Conservation (phyloP, 768 basidiomycete genomes). For the Coprinopsis marcescibilis region DNA sequence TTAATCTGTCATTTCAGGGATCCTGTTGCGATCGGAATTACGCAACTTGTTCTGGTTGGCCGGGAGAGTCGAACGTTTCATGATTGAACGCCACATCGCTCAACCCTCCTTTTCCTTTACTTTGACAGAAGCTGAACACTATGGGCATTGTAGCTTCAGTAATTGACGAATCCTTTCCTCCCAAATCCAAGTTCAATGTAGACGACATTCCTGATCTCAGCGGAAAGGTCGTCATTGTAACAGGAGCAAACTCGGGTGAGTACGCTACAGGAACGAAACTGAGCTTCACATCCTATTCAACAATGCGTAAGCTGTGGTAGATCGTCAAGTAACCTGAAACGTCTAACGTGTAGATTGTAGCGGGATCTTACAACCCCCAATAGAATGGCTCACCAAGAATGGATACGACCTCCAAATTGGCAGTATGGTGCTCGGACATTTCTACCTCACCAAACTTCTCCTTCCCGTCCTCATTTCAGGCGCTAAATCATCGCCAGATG, state of each 20-base stretch:
- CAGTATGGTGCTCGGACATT: constrained; percentile 52
- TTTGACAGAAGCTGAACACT: too few species aligned
- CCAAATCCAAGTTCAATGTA: constrained; percentile 25
- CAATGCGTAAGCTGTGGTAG: constrained; percentile 31
- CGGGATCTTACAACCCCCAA: constrained; percentile 44
- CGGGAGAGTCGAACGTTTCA: too few species aligned
- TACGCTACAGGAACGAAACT: constrained; percentile 31
- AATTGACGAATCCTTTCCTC: neutral
- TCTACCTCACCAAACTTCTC: constrained; percentile 47
- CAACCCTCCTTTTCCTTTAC: too few species aligned
- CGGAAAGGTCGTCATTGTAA: constrained; percentile 33
- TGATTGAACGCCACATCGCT: too few species aligned
- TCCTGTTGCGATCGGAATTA: too few species aligned
- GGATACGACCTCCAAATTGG: constrained; percentile 57
- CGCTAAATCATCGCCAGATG: constrained; percentile 25
- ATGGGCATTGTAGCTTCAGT: neutral
- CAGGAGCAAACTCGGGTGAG: constrained; percentile 28
- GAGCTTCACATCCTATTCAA: constrained; percentile 42
- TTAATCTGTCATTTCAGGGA: too few species aligned
- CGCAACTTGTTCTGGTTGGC: too few species aligned
- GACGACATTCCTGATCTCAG: constrained; percentile 43
- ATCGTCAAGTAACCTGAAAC: neutral
- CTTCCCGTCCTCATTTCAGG: constrained; percentile 34
- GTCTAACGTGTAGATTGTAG: constrained; percentile 18
- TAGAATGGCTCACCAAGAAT: constrained; percentile 36